Evolutionary conservation across 2,329 filamentous ascomycete species (phyloP), one percentile per base, ranked within the genome.

Genomic region (Lithohypha guttulata): DNA sequence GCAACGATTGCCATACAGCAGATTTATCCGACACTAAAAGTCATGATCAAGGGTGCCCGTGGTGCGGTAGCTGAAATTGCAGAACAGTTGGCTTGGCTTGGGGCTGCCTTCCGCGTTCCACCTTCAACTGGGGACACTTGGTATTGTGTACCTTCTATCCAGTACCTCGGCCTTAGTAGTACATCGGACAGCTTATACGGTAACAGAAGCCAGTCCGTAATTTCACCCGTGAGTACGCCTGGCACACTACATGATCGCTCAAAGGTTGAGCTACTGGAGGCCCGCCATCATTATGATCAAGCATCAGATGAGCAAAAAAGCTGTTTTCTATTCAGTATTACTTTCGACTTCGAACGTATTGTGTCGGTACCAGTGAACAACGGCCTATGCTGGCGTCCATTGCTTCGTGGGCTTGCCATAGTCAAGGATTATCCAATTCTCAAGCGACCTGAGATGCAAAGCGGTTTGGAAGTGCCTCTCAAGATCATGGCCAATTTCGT

Each of bases 71-170:
- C 51, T n/a, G 59, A 62, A 40, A 42, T 59, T 29, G 59, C 53
- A 5, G 50, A 62, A 42, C 55, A 60, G 39, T 31, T 63, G 26
- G 55, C 55, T 11, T 63, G 59, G 59, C 44, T 62, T 6, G 51
- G 47, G 17, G 50, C 56, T 26, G 53, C 58, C 3, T 43, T 61
- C 34, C 49, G 52, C 9, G 45, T 51, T 2, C 56, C 58, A 1
- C 39, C 50, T 11, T 31, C 37, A 32, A 20, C 41, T 11, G 7
- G 13, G 10, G 44, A 45, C 23, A 27, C 52, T 5, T 29, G 25
- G 6, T 47, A 39, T 14, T 50, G 51, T 30, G 31, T n/a, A 18
- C 50, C 50, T 26, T 32, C 31, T 20, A 18, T 40, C 17, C 32
- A 18, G 32, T 34, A n/a, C 6, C 6, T 3, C 10, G 32, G 8